Percentiles rank a stretch among this genome's conserved stretches.
These are phyloP conservation scores for Starmera caribaea DNA, from an alignment of 805 yeast species.

Conservation along the genomic window DNA sequence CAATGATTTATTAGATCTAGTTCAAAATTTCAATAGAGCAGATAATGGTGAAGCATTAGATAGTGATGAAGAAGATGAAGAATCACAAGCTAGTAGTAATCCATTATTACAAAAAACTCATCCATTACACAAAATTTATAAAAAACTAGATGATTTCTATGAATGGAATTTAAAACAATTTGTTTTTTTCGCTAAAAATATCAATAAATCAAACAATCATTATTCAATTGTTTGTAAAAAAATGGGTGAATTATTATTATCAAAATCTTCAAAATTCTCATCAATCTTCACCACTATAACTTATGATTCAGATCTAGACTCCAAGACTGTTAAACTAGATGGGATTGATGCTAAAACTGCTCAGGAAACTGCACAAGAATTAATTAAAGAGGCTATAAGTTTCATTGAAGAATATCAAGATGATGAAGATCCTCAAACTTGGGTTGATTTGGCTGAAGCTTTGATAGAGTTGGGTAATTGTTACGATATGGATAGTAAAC, in stretches of 20 bases:
- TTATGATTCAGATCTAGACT: slow-evolving; percentile 44
- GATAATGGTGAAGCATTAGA: slow-evolving; percentile 43
- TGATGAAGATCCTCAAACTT: slow-evolving; percentile 66
- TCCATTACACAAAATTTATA: slow-evolving; percentile 39
- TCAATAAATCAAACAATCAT: no score
- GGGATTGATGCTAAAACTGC: slow-evolving; percentile 29
- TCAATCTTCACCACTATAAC: slow-evolving; percentile 43
- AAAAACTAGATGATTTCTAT: slow-evolving; percentile 3
- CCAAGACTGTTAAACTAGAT: slow-evolving; percentile 17
- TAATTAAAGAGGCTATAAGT: slow-evolving; percentile 43
- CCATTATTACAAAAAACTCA: slow-evolving; percentile 36
- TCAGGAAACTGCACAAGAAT: slow-evolving; percentile 36
- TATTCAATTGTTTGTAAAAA: slow-evolving; percentile 22
- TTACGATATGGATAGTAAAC: slow-evolving; percentile 49
- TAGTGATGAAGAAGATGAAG: slow-evolving; percentile 44
- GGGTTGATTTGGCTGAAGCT: slow-evolving; percentile 85
- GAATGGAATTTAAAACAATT: no score
- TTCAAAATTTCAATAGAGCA: slow-evolving; percentile 54
- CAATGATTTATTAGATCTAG: slow-evolving; percentile 61
- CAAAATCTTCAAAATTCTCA: slow-evolving; percentile 56
- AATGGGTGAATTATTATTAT: slow-evolving; percentile 53
- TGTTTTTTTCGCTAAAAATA: no score
- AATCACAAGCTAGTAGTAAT: slow-evolving; percentile 8
- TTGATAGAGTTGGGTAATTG: slow-evolving; percentile 71
- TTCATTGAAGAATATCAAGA: slow-evolving; percentile 52